Percentiles rank a stretch among this genome's conserved stretches.
Conservation (phyloP, 23 red algal species). For the Gracilariopsis chorda region DNA sequence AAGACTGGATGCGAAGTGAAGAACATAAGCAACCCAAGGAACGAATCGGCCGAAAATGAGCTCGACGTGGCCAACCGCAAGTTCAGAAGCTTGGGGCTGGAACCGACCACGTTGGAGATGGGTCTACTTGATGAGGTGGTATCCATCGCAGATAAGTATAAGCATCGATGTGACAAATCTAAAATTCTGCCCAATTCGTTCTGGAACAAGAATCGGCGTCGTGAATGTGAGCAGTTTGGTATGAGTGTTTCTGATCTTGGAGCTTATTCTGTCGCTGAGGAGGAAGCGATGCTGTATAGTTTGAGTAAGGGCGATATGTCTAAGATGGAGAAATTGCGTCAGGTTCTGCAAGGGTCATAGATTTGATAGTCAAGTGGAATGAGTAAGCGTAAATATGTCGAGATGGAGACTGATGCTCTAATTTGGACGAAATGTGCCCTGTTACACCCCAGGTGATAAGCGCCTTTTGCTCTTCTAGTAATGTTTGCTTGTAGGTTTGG, state of each 20-base stretch:
- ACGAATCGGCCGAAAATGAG: constrained; percentile 98
- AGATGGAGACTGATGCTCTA: no score
- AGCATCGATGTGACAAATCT: constrained; percentile 68
- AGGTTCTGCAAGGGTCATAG: constrained; percentile 41
- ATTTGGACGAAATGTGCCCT: no score
- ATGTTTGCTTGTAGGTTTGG: no score
- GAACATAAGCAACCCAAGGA: constrained; percentile 88
- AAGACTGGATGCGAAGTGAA: constrained; percentile 85
- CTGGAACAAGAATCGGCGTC: constrained; percentile 86
- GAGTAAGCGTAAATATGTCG: no score
- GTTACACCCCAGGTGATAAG: no score
- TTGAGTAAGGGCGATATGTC: constrained; percentile 65
- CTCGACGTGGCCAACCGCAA: constrained; percentile 95
- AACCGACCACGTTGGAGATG: constrained; percentile 78
- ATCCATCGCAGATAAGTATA: constrained; percentile 85
- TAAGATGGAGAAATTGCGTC: constrained; percentile 58
- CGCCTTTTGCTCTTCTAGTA: no score
- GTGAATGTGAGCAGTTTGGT: constrained; percentile 66
- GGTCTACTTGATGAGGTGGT: constrained; percentile 97
- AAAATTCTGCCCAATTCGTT: constrained; percentile 96
- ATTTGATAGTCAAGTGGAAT: background rate
- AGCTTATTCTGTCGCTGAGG: constrained; percentile 41
- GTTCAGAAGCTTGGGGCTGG: constrained; percentile 83
- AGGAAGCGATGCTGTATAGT: constrained; percentile 56
- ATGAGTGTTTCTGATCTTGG: constrained; percentile 27